phyloP scores from a whole-genome alignment of 768 basidiomycete genomes.

The Boletus vinaceobasis region DNA sequence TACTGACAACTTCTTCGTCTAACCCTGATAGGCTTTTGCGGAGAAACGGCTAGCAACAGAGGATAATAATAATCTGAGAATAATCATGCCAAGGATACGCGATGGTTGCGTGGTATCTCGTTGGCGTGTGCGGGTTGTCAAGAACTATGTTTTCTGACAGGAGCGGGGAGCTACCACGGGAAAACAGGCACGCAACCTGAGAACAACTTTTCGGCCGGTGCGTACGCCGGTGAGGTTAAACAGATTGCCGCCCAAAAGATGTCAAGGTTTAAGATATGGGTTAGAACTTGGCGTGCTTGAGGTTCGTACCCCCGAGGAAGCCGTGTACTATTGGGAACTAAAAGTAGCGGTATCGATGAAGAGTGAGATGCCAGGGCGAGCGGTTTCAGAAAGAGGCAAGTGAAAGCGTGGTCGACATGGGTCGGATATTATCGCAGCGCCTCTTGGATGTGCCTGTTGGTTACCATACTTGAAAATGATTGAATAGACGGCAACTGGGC shows the following conservation, averaged over 20 bases:
- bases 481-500: slow-evolving; percentile 29
- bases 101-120: not conserved
- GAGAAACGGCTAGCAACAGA: slow-evolving; percentile 19
- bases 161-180: slow-evolving; percentile 9
- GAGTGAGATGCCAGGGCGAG: slow-evolving; percentile 12
- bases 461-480: slow-evolving; percentile 24
- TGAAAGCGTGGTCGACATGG: slow-evolving; percentile 20
- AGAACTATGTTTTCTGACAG: not conserved
- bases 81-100: not conserved
- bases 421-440: slow-evolving; percentile 33
- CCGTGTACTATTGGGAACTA: slow-evolving; percentile 8
- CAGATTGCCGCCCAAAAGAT: slow-evolving; percentile 16
- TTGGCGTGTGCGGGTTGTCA: not conserved
- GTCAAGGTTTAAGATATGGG: slow-evolving; percentile 13
- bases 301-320: slow-evolving; percentile 19
- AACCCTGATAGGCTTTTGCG: slow-evolving; percentile 35
- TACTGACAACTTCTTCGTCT: slow-evolving; percentile 16
- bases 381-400: slow-evolving; percentile 21
- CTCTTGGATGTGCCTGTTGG: slow-evolving; percentile 23
- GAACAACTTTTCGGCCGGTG: slow-evolving; percentile 1
- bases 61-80: slow-evolving; percentile 19
- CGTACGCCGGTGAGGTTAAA: slow-evolving; percentile 2
- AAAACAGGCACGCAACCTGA: slow-evolving; percentile 22
- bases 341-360: slow-evolving; percentile 26
- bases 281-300: too few species aligned